Base-by-base conservation (phyloP, 768 basidiomycete species). In the Lactarius akahatsu region DNA sequence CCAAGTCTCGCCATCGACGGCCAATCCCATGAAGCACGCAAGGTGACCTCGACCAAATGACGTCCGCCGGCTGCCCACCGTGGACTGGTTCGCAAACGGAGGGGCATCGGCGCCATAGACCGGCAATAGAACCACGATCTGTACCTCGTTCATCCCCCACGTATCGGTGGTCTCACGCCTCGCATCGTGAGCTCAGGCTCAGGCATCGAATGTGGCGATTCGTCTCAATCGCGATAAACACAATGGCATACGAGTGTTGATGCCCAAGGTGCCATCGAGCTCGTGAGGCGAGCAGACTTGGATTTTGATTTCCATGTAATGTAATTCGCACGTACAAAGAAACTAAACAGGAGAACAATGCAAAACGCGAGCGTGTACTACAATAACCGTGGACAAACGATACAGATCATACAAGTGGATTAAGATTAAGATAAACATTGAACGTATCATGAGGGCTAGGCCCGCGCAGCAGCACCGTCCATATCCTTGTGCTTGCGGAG, bases 401-500 rank as follows among this genome's bases (percentile, higher is more conserved):
- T 65, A 58, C 65, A 62, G 11, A 30, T 11, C 0, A 23, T n/a
- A n/a, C n/a, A 20, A 28, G 50, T 52, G 13, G 6, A 52, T 23
- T 52, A 52, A 4, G 13, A 52, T 23, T 26, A 52, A 52, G 50
- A 26, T 26, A 52, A 26, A 26, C 23, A 43, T 23, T 23, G 23
- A 18, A 30, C 16, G 20, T 23, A 36, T 6, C 18, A 58, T 4
- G 34, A 57, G 47, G n/a, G 20, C 16, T 59, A 63, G 28, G 62
- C 52, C 52, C 58, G 62, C 62, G 32, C 60, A 30, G 65, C 43
- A 50, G 64, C 60, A 18, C 68, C 61, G 20, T 66, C 70, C 70
- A 71, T 71, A 40, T 69, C 68, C 32, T 36, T 62, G 56, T 61
- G 64, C 40, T 69, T 71, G 23, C 62, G 64, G 18, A 71, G 38